A percentile compares a stretch with the other conserved stretches of the same genome.
Evolutionary conservation across 1,284 basidiomycete genomes (phyloP).

Genomic region (Trichosporon faecale): DNA sequence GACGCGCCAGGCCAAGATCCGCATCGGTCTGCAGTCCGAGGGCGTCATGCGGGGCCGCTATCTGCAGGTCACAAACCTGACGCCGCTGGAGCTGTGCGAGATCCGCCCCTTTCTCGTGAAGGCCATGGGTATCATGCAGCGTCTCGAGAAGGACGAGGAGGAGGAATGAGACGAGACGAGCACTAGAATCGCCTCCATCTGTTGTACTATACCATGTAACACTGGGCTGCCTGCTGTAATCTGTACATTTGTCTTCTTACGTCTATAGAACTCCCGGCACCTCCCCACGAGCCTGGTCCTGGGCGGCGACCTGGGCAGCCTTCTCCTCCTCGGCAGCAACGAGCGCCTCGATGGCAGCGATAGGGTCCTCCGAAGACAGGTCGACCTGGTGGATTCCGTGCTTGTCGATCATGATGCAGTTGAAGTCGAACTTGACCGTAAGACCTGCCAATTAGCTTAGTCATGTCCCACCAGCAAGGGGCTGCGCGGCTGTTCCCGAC

Average conservation of each 20-base stretch:
- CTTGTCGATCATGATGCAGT: slow-evolving; percentile 86
- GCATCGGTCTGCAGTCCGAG: slow-evolving; percentile 78
- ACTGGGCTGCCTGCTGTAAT: slow-evolving; percentile 1
- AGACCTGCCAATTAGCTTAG: slow-evolving; percentile 52
- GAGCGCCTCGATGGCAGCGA: slow-evolving; percentile 33
- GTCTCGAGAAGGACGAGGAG: slow-evolving; percentile 34
- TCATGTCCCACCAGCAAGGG: background rate
- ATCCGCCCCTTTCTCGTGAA: slow-evolving; percentile 83
- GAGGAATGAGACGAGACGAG: slow-evolving; percentile 16
- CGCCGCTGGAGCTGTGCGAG: slow-evolving; percentile 87
- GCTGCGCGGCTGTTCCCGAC: slow-evolving; percentile 20
- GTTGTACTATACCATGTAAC: slow-evolving; percentile 8
- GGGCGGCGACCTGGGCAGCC: background rate
- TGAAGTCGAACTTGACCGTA: slow-evolving; percentile 78
- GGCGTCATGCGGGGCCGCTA: slow-evolving; percentile 53
- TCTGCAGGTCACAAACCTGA: slow-evolving; percentile 79
- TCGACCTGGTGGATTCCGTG: slow-evolving; percentile 78
- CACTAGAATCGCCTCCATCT: background rate
- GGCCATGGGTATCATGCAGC: slow-evolving; percentile 67
- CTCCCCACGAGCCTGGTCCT: slow-evolving; percentile 6
- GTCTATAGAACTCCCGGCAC: slow-evolving; percentile 8
- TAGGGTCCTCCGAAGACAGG: slow-evolving; percentile 38
- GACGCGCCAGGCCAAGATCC: slow-evolving; percentile 86
- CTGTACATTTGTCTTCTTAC: slow-evolving; percentile 12
- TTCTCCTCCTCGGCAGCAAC: slow-evolving; percentile 29